Evolutionary conservation across 495 filamentous ascomycete species (phyloP).

Genomic region (Friedmanniomyces simplex): DNA sequence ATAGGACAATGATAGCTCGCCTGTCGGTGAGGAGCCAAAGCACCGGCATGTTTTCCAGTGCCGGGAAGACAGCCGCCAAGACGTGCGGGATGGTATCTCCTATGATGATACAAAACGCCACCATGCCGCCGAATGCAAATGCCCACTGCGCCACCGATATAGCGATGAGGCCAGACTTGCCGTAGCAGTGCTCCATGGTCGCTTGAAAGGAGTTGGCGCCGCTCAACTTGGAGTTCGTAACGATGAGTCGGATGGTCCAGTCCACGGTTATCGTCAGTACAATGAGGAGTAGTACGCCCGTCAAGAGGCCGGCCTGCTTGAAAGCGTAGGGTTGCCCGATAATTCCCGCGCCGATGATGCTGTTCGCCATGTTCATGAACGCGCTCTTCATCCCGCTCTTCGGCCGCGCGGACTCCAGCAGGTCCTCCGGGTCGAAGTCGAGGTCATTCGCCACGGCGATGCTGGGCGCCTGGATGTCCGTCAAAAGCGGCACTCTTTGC

Average conservation of each 20-base stretch:
- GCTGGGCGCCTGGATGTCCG: conserved; percentile 76
- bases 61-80: conserved; percentile 68
- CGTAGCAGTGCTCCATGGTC: conserved; percentile 90
- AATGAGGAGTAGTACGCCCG: conserved; percentile 68
- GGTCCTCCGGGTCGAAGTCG: conserved; percentile 49
- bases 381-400: conserved; percentile 56
- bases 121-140: conserved; percentile 97
- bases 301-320: conserved; percentile 72
- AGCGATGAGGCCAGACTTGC: conserved; percentile 72
- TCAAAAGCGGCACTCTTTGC: conserved; percentile 64
- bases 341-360: conserved; percentile 94
- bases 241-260: conserved; percentile 95
- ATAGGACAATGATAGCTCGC: conserved; percentile 71
- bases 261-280: conserved; percentile 75
- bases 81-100: conserved; percentile 94
- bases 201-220: conserved; percentile 88
- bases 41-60: conserved; percentile 58
- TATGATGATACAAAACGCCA: conserved; percentile 94
- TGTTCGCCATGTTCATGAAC: conserved; percentile 99
- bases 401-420: conserved; percentile 50
- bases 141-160: conserved; percentile 91
- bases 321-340: conserved; percentile 96
- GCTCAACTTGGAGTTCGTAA: conserved; percentile 88
- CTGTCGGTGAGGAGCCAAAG: conserved; percentile 73
- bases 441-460: conserved; percentile 60